Conservation (phyloP, 768 basidiomycete species). For the Agaricus blazei region DNA sequence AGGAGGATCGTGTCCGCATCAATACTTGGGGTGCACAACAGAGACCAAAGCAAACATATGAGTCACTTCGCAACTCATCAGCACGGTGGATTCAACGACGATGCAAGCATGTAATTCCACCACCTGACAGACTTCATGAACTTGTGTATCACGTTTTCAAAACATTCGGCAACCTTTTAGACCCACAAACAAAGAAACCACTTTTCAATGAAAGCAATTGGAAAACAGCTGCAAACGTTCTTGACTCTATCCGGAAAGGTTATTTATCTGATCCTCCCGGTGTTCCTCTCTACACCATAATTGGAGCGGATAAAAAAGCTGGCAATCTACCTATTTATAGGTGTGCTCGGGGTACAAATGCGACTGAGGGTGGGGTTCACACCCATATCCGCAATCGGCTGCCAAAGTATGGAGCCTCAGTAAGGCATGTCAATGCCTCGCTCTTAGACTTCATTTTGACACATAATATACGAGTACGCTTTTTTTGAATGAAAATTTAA, state of each 20-base stretch:
- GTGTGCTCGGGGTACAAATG: constrained; percentile 26
- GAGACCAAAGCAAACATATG: too few species aligned
- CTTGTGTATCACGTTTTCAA: constrained; percentile 21
- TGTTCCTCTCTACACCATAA: constrained; percentile 16
- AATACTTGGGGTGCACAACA: too few species aligned
- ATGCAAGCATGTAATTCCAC: too few species aligned
- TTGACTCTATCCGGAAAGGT: constrained; percentile 20
- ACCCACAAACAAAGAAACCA: constrained; percentile 20
- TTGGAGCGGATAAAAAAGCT: constrained; percentile 16
- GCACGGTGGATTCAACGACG: background rate
- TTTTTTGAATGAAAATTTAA: too few species aligned
- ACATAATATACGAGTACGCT: constrained; percentile 23
- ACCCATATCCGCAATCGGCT: constrained; percentile 18
- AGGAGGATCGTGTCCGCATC: too few species aligned
- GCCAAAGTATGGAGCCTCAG: constrained; percentile 19
- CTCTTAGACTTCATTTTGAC: constrained; percentile 19
- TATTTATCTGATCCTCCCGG: constrained; percentile 27
- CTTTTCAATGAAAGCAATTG: constrained; percentile 26
- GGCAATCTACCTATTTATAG: constrained; percentile 20
- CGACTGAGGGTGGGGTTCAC: constrained; percentile 31
- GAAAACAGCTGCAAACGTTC: constrained; percentile 22
- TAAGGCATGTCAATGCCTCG: constrained; percentile 16
- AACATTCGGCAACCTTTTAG: constrained; percentile 28
- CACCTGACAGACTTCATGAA: constrained; percentile 17
- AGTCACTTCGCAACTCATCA: too few species aligned